Conservation (phyloP, 352 stramenopile genomes). For the Phytophthora idaei region DNA sequence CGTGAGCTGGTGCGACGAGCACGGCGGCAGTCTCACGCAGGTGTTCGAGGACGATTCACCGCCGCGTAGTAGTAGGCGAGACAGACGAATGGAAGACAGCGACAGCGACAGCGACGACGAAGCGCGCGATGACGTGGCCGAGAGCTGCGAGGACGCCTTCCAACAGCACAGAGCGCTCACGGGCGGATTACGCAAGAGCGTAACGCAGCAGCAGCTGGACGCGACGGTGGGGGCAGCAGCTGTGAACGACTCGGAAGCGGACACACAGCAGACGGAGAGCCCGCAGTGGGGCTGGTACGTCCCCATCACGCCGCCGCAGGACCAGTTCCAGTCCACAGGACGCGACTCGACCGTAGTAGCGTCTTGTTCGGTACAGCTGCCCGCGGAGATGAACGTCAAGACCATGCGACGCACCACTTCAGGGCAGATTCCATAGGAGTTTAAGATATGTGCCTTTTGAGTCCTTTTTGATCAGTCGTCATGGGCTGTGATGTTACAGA, state of each 20-base stretch:
- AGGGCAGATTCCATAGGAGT: conserved; percentile 36
- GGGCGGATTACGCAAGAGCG: conserved; percentile 33
- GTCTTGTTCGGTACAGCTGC: background rate
- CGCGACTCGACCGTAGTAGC: conserved; percentile 7
- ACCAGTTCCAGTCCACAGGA: conserved; percentile 44
- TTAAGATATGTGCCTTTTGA: conserved; percentile 2
- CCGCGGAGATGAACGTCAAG: conserved; percentile 6
- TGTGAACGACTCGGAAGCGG: conserved; percentile 20
- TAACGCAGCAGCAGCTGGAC: conserved; percentile 35
- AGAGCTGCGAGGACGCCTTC: conserved; percentile 18
- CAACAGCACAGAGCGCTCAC: conserved; percentile 20
- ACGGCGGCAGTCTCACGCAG: conserved; percentile 77
- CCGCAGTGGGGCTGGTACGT: conserved; percentile 91
- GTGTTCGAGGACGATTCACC: conserved; percentile 61
- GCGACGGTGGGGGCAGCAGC: background rate
- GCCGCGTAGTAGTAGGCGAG: background rate
- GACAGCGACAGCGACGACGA: conserved; percentile 46
- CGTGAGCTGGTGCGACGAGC: conserved; percentile 86
- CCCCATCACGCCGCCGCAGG: conserved; percentile 81
- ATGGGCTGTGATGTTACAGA: conserved; percentile 22
- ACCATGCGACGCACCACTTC: conserved; percentile 44
- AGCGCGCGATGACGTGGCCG: conserved; percentile 31
- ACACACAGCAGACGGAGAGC: conserved; percentile 61
- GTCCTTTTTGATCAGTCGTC: background rate
- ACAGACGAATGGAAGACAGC: conserved; percentile 25